These are phyloP conservation scores for Huntiella omanensis DNA, from an alignment of 2,329 filamentous ascomycete genomes.

Conservation along the genomic window DNA sequence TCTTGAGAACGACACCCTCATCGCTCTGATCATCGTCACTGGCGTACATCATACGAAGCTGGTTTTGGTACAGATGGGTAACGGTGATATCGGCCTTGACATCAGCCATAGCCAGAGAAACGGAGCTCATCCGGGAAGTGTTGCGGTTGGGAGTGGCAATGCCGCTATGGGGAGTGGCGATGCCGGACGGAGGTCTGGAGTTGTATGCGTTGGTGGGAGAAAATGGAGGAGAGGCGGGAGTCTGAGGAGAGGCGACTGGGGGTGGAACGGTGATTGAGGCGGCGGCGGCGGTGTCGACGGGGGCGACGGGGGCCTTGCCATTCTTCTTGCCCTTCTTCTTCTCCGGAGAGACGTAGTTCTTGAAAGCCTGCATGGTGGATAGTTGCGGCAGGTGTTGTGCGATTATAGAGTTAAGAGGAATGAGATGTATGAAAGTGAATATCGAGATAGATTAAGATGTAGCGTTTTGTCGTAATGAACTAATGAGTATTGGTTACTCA, in stretches of 20 bases:
- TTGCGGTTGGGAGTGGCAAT: neutral
- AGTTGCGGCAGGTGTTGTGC: neutral
- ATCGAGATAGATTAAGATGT: neutral
- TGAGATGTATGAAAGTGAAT: neutral
- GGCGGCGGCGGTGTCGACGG: neutral
- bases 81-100: conserved; percentile 12
- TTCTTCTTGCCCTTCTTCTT: conserved; percentile 5
- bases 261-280: neutral
- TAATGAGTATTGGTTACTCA: no score
- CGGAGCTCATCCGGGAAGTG: conserved; percentile 5
- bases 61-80: conserved; percentile 12
- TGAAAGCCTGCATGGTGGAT: conserved; percentile 5
- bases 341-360: conserved; percentile 7
- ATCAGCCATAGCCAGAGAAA: conserved; percentile 9
- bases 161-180: conserved; percentile 3
- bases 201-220: neutral
- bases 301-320: neutral
- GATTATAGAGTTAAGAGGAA: neutral
- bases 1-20: conserved; percentile 21
- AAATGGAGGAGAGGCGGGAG: neutral
- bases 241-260: neutral
- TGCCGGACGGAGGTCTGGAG: conserved; percentile 1
- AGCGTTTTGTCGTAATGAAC: no score
- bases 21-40: conserved; percentile 7
- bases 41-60: conserved; percentile 10